A percentile compares a stretch with the other conserved stretches of the same genome.
Evolutionary conservation across 164 flowering plant species (phyloP).

Genomic region (Amborella trichopoda): DNA sequence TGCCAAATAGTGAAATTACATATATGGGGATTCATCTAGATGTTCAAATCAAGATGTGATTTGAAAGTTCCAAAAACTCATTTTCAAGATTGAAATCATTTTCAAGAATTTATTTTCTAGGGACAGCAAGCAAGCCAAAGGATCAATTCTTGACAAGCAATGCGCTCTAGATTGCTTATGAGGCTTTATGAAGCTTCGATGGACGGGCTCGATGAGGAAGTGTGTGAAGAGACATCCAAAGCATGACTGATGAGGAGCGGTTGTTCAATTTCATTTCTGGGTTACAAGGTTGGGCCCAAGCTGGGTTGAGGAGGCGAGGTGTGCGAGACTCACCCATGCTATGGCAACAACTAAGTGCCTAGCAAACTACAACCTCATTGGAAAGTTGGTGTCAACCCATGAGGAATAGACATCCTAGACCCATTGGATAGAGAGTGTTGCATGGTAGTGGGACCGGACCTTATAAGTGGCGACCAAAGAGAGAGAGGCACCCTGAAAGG

Average conservation of each 20-base stretch:
- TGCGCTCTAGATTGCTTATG: slow-evolving; percentile 6
- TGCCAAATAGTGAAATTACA: too few species aligned
- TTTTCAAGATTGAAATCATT: too few species aligned
- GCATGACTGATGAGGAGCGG: slow-evolving; percentile 15
- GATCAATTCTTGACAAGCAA: slow-evolving; percentile 7
- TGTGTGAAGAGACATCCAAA: slow-evolving; percentile 10
- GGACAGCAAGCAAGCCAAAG: slow-evolving; percentile 4
- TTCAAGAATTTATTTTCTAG: too few species aligned
- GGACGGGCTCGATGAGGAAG: background rate
- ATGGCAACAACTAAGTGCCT: slow-evolving; percentile 1
- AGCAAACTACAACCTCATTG: background rate
- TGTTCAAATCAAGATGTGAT: too few species aligned
- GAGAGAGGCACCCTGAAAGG: too few species aligned
- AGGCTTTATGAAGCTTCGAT: slow-evolving; percentile 1
- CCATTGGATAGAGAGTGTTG: too few species aligned
- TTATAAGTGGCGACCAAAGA: too few species aligned
- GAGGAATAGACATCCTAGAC: too few species aligned
- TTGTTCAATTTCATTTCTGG: slow-evolving; percentile 10
- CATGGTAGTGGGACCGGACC: too few species aligned
- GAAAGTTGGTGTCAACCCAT: too few species aligned
- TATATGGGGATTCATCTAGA: too few species aligned
- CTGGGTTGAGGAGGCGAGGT: slow-evolving; percentile 3
- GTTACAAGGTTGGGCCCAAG: slow-evolving; percentile 6
- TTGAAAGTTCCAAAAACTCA: too few species aligned
- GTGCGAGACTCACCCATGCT: slow-evolving; percentile 6